phyloP scores from a whole-genome alignment of 208 protist species.

The Trypanosoma lewisi region DNA sequence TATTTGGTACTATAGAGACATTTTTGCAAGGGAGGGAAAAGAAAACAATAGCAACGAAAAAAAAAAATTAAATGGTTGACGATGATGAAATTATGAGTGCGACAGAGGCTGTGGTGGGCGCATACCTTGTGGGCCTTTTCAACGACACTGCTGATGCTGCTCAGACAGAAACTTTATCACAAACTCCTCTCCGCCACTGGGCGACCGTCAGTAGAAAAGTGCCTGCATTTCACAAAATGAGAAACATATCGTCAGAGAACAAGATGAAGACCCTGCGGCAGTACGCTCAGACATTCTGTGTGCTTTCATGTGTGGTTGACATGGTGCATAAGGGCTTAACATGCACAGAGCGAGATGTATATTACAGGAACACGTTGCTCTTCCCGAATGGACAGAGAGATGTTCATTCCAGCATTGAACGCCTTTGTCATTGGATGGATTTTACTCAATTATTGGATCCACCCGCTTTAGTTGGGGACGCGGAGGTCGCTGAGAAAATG shows the following conservation, averaged over 20 bases:
- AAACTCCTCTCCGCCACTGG: not conserved
- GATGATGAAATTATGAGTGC: constrained; percentile 16
- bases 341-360: constrained; percentile 76
- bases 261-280: not conserved
- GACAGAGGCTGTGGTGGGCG: constrained; percentile 21
- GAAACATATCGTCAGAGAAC: not conserved
- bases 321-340: constrained; percentile 21
- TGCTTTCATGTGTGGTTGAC: constrained; percentile 21
- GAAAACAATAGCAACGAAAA: not conserved
- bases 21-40: not conserved
- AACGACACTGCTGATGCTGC: not conserved
- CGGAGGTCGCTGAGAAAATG: not conserved
- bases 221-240: not conserved
- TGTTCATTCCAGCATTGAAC: constrained; percentile 16
- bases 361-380: constrained; percentile 63
- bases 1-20: not conserved
- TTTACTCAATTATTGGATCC: not conserved
- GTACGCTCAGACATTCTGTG: constrained; percentile 19
- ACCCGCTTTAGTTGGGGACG: not conserved
- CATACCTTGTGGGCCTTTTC: constrained; percentile 20
- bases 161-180: constrained; percentile 14
- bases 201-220: not conserved
- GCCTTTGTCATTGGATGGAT: constrained; percentile 26
- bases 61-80: constrained; percentile 4
- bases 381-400: constrained; percentile 44